Base-by-base conservation (phyloP, 805 yeast species). In the Tetrapisispora taiwanensis region DNA sequence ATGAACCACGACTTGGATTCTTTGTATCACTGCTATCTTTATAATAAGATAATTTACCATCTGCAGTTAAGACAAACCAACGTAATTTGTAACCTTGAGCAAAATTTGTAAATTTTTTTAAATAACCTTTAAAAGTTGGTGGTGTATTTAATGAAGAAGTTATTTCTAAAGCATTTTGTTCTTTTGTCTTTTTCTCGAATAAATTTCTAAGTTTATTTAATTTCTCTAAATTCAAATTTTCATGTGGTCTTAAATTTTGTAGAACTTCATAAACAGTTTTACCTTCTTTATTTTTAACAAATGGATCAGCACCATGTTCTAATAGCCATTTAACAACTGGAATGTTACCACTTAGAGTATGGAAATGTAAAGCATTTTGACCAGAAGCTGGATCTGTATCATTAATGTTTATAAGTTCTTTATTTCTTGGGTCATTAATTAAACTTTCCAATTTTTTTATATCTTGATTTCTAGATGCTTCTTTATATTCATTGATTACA, bases 71-170 rank as follows among this genome's bases (percentile, higher is more conserved):
- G 4, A 86, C 84, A 63, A 92, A 92, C 83, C 95, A 92, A 48
- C 99, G 79, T 43, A 90, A 69, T 59, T 90, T 90, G 64, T 90
- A 92, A 22, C 99, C 99, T 31, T 87, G 78, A 1, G 97, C 95
- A 63, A 89, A 86, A 61, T 94, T 92, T 9, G 99, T 92, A 95
- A 96, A 92, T 61, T 92, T 92, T 54, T 88, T 81, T 48, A 92
- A 71, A 58, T 88, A 92, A 1, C 98, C 98, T 56, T 84, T 84
- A 65, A 81, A 83, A 0, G 87, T 75, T 3, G 97, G 96, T 1
- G 92, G 79, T 40, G 72, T 78, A 30, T 56, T 53, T 30, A 60
- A 44, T 36, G 58, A 64, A 26, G 51, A 54, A 6, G 69, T 56
- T 14, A 66, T 65, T 30, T 63, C 65, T 62, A 82, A 76, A 46